Evolutionary conservation across 2,329 filamentous ascomycete species (phyloP).

Genomic region (Allantophomopsis cytisporea): DNA sequence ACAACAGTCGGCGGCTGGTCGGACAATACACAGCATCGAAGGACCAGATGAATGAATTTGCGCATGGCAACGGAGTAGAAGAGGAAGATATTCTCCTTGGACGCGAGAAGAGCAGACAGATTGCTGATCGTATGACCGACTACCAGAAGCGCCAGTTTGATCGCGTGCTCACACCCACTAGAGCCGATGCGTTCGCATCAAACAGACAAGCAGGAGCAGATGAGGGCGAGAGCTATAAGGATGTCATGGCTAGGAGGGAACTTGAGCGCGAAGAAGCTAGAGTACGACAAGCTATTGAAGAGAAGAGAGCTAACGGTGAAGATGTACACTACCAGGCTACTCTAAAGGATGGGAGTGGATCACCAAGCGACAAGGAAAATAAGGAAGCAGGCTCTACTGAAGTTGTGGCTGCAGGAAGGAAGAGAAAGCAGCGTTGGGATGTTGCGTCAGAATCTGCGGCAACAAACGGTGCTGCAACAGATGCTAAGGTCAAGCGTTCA

Average conservation of each 20-base stretch:
- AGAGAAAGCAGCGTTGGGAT: constrained; percentile 95
- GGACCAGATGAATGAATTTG: constrained; percentile 88
- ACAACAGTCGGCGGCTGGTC: constrained; percentile 65
- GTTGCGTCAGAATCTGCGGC: constrained; percentile 45
- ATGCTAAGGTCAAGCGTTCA: constrained; percentile 52
- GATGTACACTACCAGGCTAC: constrained; percentile 57
- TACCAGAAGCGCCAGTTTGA: constrained; percentile 95
- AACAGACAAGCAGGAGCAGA: constrained; percentile 56
- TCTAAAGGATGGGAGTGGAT: constrained; percentile 47
- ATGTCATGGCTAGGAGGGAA: constrained; percentile 83
- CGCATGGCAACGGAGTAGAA: constrained; percentile 70
- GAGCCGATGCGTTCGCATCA: constrained; percentile 73
- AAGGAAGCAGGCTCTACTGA: constrained; percentile 56
- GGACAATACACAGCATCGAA: constrained; percentile 93
- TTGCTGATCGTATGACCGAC: constrained; percentile 86
- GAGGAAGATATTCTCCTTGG: constrained; percentile 83
- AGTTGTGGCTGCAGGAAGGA: constrained; percentile 47
- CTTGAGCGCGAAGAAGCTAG: constrained; percentile 88
- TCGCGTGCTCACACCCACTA: constrained; percentile 72
- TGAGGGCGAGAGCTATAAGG: constrained; percentile 72
- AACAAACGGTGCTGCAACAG: constrained; percentile 33
- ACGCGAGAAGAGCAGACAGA: constrained; percentile 79
- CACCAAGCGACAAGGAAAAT: constrained; percentile 51
- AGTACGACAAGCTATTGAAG: constrained; percentile 66
- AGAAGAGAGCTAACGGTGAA: constrained; percentile 44